Evolutionary conservation across 768 basidiomycete genomes (phyloP).

Genomic region (Peribolospora kevripleyi): DNA sequence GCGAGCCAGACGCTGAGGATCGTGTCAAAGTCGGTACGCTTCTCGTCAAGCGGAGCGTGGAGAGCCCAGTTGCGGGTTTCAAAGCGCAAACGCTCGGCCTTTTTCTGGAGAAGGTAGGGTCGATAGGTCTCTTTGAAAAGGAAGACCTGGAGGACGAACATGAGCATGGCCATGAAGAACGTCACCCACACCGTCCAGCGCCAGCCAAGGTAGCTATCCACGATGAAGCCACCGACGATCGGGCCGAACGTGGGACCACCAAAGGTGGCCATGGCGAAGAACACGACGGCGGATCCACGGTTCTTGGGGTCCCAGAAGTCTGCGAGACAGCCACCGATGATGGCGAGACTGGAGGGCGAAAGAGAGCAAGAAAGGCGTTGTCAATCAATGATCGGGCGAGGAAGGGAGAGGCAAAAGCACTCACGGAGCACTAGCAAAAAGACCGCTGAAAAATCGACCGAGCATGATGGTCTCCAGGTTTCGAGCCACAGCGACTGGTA

Average conservation of each 20-base stretch:
- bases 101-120: slow-evolving; percentile 31
- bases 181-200: slow-evolving; percentile 46
- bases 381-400: slow-evolving; percentile 27
- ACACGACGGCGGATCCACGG: no score
- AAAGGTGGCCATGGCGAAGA: background rate
- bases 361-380: no score
- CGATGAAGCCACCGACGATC: slow-evolving; percentile 34
- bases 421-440: slow-evolving; percentile 33
- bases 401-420: no score
- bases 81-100: slow-evolving; percentile 28
- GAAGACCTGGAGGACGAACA: slow-evolving; percentile 25
- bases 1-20: slow-evolving; percentile 33
- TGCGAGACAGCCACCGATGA: no score
- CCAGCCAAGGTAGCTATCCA: slow-evolving; percentile 29
- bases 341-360: background rate
- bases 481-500: slow-evolving; percentile 35
- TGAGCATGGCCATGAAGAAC: slow-evolving; percentile 36
- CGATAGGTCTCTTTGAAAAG: slow-evolving; percentile 44
- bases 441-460: slow-evolving; percentile 36
- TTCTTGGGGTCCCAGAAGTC: no score
- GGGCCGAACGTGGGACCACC: slow-evolving; percentile 37
- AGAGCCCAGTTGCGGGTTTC: slow-evolving; percentile 26
- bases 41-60: slow-evolving; percentile 34
- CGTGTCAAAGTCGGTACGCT: slow-evolving; percentile 17
- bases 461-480: slow-evolving; percentile 35